These are phyloP conservation scores for Geranium brycei DNA, from an alignment of 345 rosid genomes.

Conservation along the genomic window DNA sequence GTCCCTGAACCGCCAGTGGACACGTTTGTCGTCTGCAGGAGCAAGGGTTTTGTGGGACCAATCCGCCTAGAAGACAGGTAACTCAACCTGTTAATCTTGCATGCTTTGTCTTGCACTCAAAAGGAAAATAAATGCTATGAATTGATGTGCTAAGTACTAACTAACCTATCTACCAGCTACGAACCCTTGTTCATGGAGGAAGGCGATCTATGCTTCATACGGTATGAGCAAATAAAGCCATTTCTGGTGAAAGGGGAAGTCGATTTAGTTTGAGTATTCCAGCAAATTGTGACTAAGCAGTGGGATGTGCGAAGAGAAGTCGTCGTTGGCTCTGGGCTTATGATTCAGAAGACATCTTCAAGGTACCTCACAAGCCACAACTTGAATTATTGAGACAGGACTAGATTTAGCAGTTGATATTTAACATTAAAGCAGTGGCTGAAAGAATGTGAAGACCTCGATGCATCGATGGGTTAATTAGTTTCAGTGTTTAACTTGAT, in stretches of 20 bases:
- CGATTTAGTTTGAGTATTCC: background rate
- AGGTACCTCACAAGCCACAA: too few relatives aligned
- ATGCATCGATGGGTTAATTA: too few relatives aligned
- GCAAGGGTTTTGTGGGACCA: constrained; percentile 42
- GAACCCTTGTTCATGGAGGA: background rate
- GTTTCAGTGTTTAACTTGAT: too few relatives aligned
- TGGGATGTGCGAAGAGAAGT: too few relatives aligned
- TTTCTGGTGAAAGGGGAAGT: background rate
- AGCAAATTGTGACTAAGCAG: too few relatives aligned
- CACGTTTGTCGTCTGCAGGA: constrained; percentile 58
- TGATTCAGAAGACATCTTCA: too few relatives aligned
- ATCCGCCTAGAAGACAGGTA: constrained; percentile 27
- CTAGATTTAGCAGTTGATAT: too few relatives aligned
- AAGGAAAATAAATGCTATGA: background rate
- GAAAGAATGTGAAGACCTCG: too few relatives aligned
- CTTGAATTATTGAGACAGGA: too few relatives aligned
- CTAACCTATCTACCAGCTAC: background rate
- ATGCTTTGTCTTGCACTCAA: background rate
- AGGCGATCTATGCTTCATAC: background rate
- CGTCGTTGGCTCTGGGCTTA: too few relatives aligned
- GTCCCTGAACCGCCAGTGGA: constrained; percentile 58
- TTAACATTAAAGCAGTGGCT: too few relatives aligned
- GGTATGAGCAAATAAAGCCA: background rate
- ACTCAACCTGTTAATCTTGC: background rate
- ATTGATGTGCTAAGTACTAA: background rate